A percentile compares a stretch with the other conserved stretches of the same genome.
Evolutionary conservation across 2,329 filamentous ascomycete species (phyloP).

Genomic region (Ceratocystis cacaofunesta): DNA sequence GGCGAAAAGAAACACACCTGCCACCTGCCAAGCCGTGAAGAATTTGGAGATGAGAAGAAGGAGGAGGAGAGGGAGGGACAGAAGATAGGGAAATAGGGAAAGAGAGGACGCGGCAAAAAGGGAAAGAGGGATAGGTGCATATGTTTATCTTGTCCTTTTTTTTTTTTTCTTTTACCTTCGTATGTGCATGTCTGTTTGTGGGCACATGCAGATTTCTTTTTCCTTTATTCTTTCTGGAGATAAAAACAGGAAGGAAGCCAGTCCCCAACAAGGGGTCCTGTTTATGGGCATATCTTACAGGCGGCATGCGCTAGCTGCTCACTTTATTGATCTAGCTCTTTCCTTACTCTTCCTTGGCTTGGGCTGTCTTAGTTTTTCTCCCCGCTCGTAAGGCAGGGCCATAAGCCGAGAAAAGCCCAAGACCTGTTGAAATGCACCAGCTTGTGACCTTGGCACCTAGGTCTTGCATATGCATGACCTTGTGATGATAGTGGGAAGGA

Average conservation of each 20-base stretch:
- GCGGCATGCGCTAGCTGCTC: too few species aligned
- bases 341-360: too few species aligned
- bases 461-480: neutral
- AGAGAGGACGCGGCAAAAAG: too few species aligned
- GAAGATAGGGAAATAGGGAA: too few species aligned
- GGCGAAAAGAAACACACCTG: slow-evolving; percentile 1
- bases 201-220: neutral
- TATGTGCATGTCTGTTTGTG: too few species aligned
- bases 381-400: neutral
- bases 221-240: neutral
- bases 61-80: neutral
- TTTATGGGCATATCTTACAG: too few species aligned
- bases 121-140: neutral
- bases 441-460: neutral
- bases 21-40: slow-evolving; percentile 2
- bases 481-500: neutral
- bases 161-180: neutral
- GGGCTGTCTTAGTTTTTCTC: too few species aligned
- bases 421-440: neutral
- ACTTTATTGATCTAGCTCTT: too few species aligned
- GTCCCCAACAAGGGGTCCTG: too few species aligned
- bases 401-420: neutral
- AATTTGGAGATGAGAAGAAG: neutral
- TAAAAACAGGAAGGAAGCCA: too few species aligned
- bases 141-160: neutral